Evolutionary conservation across 495 filamentous ascomycete species (phyloP).

Genomic region (Hyaloscypha bicolor): DNA sequence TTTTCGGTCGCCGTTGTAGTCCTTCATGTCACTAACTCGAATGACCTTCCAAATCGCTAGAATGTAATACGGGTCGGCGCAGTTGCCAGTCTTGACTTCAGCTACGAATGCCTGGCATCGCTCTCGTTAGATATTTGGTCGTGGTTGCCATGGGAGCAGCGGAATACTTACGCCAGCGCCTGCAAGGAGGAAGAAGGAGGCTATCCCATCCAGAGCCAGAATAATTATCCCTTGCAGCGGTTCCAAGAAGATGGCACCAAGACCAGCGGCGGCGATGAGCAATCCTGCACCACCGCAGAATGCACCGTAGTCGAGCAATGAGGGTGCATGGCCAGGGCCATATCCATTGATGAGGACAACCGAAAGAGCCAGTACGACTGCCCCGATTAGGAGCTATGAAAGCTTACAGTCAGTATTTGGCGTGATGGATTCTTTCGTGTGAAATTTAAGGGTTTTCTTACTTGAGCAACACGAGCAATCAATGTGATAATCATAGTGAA

Average conservation of each 20-base stretch:
- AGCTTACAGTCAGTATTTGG: slow-evolving; percentile 4
- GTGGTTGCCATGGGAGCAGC: not conserved
- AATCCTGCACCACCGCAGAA: slow-evolving; percentile 52
- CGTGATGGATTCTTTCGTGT: not conserved
- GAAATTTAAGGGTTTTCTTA: not conserved
- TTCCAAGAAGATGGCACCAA: slow-evolving; percentile 41
- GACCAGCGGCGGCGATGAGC: slow-evolving; percentile 43
- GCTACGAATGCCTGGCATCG: slow-evolving; percentile 24
- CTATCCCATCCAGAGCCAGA: slow-evolving; percentile 46
- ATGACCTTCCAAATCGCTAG: not conserved
- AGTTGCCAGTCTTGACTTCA: slow-evolving; percentile 22
- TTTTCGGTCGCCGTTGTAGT: not conserved
- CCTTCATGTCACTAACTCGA: not conserved
- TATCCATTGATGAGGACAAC: slow-evolving; percentile 22
- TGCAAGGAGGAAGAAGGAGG: slow-evolving; percentile 48
- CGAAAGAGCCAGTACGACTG: slow-evolving; percentile 28
- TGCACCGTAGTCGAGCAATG: slow-evolving; percentile 24
- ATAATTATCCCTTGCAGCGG: slow-evolving; percentile 42
- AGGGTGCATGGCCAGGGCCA: slow-evolving; percentile 18
- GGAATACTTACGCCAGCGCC: slow-evolving; percentile 54
- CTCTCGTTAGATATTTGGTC: not conserved
- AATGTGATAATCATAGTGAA: slow-evolving; percentile 28
- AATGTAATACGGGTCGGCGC: slow-evolving; percentile 7
- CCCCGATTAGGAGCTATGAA: slow-evolving; percentile 23
- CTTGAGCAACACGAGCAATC: slow-evolving; percentile 25